Evolutionary conservation across 345 rosid genomes (phyloP).

Genomic region (Luvunga scandens): DNA sequence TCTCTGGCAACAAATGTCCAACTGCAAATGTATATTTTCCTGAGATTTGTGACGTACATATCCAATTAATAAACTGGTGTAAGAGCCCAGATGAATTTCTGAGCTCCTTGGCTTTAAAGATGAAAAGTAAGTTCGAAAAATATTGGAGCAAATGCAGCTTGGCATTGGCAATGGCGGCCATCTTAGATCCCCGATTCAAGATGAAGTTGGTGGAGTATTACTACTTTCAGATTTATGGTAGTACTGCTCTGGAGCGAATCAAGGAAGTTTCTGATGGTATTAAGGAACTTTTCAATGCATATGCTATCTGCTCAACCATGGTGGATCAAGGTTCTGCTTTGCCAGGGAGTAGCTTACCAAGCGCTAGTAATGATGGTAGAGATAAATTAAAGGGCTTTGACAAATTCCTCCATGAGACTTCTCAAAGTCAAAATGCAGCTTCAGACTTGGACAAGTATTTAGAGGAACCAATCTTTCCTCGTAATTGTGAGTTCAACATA

Average conservation of each 20-base stretch:
- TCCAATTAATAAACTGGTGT: conserved; percentile 89
- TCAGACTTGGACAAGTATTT: conserved; percentile 88
- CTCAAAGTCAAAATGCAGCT: conserved; percentile 54
- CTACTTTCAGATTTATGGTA: conserved; percentile 90
- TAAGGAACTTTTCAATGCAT: conserved; percentile 78
- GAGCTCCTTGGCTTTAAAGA: conserved; percentile 59
- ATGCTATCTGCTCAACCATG: conserved; percentile 71
- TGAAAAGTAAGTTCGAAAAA: conserved; percentile 78
- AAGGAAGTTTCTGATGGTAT: conserved; percentile 82
- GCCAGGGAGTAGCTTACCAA: conserved; percentile 68
- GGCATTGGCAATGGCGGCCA: conserved; percentile 81
- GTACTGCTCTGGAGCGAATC: conserved; percentile 75
- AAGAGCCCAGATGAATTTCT: conserved; percentile 69
- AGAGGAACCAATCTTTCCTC: conserved; percentile 87
- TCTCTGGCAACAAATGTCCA: conserved; percentile 58
- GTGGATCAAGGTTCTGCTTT: conserved; percentile 77
- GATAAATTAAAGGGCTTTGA: conserved; percentile 88
- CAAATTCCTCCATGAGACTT: conserved; percentile 82
- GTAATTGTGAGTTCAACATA: conserved; percentile 75
- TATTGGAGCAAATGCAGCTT: conserved; percentile 92
- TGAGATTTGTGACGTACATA: conserved; percentile 79
- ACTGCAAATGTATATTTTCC: conserved; percentile 87
- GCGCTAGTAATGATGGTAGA: conserved; percentile 50
- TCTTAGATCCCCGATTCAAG: conserved; percentile 92
- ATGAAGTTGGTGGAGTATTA: conserved; percentile 93